phyloP scores from a whole-genome alignment of 2,329 filamentous ascomycete genomes.

The Tolypocladium tropicale region DNA sequence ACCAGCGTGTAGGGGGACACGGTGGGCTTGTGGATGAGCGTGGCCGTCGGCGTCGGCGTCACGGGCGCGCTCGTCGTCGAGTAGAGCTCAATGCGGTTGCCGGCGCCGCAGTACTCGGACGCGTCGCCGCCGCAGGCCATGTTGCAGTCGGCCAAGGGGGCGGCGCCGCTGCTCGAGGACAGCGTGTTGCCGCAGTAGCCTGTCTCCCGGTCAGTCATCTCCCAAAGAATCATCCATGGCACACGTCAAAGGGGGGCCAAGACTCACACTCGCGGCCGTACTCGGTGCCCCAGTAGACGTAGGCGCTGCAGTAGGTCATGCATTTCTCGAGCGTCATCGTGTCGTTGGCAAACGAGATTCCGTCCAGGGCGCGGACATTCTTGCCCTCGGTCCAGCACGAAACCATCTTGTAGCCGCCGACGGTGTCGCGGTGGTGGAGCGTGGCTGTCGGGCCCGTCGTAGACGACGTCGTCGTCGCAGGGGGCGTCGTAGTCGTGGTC shows the following conservation, averaged over 20 bases:
- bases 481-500: background rate
- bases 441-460: slow-evolving; percentile 1
- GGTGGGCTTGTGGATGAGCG: slow-evolving; percentile 11
- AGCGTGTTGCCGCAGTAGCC: slow-evolving; percentile 38
- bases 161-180: slow-evolving; percentile 14
- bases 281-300: slow-evolving; percentile 39
- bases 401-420: slow-evolving; percentile 34
- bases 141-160: slow-evolving; percentile 21
- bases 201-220: slow-evolving; percentile 6
- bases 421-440: slow-evolving; percentile 20
- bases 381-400: slow-evolving; percentile 39
- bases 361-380: slow-evolving; percentile 31
- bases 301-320: slow-evolving; percentile 33
- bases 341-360: slow-evolving; percentile 30
- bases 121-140: slow-evolving; percentile 30
- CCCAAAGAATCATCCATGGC: too few species aligned
- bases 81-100: slow-evolving; percentile 32
- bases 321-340: slow-evolving; percentile 40
- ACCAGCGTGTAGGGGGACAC: slow-evolving; percentile 19
- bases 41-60: slow-evolving; percentile 17
- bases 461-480: background rate
- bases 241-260: background rate
- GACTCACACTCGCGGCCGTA: slow-evolving; percentile 39
- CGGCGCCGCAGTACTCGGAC: slow-evolving; percentile 31
- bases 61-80: slow-evolving; percentile 25